Conservation (phyloP, 2,329 filamentous ascomycete species). For the Trichoderma atroviride region DNA sequence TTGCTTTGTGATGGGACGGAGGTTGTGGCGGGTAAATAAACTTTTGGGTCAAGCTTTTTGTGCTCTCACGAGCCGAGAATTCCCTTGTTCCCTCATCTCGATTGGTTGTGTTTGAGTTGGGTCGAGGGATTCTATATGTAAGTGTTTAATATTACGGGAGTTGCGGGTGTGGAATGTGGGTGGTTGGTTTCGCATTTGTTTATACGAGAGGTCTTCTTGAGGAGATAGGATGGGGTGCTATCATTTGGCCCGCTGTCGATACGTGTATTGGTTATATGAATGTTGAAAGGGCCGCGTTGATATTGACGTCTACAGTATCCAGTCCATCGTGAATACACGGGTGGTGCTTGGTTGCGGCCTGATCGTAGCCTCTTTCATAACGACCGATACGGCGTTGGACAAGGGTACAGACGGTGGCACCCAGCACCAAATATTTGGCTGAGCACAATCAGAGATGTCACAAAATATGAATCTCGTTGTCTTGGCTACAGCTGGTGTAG, state of each 20-base stretch:
- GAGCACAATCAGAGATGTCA: background rate
- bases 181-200: background rate
- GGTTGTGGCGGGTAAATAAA: constrained; percentile 10
- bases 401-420: background rate
- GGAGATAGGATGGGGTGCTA: background rate
- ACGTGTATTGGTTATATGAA: background rate
- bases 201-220: background rate
- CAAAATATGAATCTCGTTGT: background rate
- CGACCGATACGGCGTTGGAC: background rate
- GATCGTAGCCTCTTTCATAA: background rate
- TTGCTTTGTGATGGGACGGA: background rate
- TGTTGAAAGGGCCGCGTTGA: background rate
- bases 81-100: background rate
- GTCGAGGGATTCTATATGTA: background rate
- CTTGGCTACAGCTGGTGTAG: background rate
- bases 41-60: background rate
- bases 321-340: too few relatives aligned
- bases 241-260: background rate
- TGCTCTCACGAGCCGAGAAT: background rate
- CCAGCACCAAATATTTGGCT: background rate
- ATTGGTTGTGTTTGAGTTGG: background rate
- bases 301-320: background rate
- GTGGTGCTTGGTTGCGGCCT: background rate
- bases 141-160: background rate
- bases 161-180: background rate